phyloP scores from a whole-genome alignment of 2,329 filamentous ascomycete species.

The Chrysoporthe cubensis region DNA sequence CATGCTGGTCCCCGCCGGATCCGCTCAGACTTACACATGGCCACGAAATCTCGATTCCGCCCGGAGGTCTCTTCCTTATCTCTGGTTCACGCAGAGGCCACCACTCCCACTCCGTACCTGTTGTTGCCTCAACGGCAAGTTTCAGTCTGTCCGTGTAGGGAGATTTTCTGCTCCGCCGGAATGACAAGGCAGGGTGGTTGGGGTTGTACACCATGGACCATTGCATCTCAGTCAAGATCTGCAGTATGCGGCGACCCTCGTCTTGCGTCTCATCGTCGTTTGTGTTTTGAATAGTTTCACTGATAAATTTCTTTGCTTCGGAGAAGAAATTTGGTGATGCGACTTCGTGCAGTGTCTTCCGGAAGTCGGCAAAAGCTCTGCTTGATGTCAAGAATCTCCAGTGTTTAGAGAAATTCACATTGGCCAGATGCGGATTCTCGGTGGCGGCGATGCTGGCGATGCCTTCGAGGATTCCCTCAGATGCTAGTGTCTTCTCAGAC shows the following conservation, averaged over 20 bases:
- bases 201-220: background rate
- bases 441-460: background rate
- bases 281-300: background rate
- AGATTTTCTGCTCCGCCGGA: background rate
- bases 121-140: background rate
- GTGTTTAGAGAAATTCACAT: background rate
- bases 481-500: background rate
- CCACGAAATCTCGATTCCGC: background rate
- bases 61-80: background rate
- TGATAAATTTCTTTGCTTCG: background rate
- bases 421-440: background rate
- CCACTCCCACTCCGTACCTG: background rate
- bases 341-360: background rate
- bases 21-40: background rate
- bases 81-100: background rate
- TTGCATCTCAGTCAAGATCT: constrained; percentile 2
- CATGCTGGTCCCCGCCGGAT: too few relatives aligned
- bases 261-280: background rate
- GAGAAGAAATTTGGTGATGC: background rate
- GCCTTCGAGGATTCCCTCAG: background rate
- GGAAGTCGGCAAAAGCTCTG: background rate
- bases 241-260: background rate
- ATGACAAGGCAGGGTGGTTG: background rate
- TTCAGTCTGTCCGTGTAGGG: background rate
- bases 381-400: background rate